Percentiles rank a stretch among this genome's conserved stretches.
Evolutionary conservation across 495 filamentous ascomycete species (phyloP).

Genomic region (Cudoniella acicularis): DNA sequence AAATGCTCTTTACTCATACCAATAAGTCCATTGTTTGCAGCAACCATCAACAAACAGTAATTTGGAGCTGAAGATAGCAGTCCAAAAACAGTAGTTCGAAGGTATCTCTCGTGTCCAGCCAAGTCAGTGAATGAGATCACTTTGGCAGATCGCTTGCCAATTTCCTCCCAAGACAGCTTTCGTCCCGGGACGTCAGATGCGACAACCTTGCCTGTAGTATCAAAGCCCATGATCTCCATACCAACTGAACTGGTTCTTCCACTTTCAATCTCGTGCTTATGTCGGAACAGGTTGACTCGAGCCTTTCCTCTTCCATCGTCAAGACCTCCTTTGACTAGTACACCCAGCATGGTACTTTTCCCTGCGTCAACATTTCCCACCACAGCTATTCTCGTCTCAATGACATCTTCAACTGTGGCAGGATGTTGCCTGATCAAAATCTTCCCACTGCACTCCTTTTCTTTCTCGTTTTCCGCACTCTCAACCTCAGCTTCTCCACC

Average conservation of each 20-base stretch:
- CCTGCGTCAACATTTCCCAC: slow-evolving; percentile 97
- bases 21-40: slow-evolving; percentile 94
- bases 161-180: slow-evolving; percentile 95
- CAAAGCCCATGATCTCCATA: slow-evolving; percentile 99
- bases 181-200: slow-evolving; percentile 75
- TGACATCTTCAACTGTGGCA: slow-evolving; percentile 74
- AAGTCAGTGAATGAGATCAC: slow-evolving; percentile 96
- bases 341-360: slow-evolving; percentile 95
- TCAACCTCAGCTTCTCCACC: slow-evolving; percentile 70
- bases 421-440: slow-evolving; percentile 76
- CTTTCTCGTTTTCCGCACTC: slow-evolving; percentile 53
- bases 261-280: slow-evolving; percentile 96
- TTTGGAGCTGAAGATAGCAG: slow-evolving; percentile 92
- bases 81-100: slow-evolving; percentile 95
- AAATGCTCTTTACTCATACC: slow-evolving; percentile 99
- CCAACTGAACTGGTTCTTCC: slow-evolving; percentile 94
- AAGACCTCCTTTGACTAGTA: slow-evolving; percentile 90
- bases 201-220: slow-evolving; percentile 81
- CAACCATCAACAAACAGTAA: slow-evolving; percentile 97
- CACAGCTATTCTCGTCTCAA: slow-evolving; percentile 95
- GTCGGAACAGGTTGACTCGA: slow-evolving; percentile 92
- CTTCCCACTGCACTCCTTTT: slow-evolving; percentile 73
- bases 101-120: slow-evolving; percentile 91
- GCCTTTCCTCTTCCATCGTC: slow-evolving; percentile 95
- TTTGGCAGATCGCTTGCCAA: slow-evolving; percentile 91